Percentiles rank a stretch among this genome's conserved stretches.
These are phyloP conservation scores for Melampsora larici-populina DNA, from an alignment of 1,284 basidiomycete genomes.

Conservation along the genomic window DNA sequence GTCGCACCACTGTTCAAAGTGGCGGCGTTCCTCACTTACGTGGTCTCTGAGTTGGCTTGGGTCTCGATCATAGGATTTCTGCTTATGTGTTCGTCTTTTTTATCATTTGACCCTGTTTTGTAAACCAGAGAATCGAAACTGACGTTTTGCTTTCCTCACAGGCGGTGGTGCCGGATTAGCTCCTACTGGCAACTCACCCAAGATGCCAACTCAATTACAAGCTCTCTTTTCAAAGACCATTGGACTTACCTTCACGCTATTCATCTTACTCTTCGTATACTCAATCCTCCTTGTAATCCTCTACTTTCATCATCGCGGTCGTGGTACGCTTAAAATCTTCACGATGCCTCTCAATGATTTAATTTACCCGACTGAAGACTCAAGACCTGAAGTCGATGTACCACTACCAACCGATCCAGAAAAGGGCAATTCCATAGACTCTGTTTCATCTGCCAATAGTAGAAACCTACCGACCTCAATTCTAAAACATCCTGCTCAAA, in stretches of 20 bases:
- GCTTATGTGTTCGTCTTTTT: neutral
- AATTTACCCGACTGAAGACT: neutral
- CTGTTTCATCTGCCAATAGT: neutral
- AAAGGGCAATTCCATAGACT: neutral
- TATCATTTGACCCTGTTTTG: neutral
- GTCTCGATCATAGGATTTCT: neutral
- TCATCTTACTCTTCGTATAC: neutral
- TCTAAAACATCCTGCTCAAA: neutral
- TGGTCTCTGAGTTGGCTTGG: neutral
- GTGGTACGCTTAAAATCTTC: neutral
- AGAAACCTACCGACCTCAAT: neutral
- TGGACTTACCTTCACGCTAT: neutral
- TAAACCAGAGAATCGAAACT: neutral
- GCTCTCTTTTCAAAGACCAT: neutral
- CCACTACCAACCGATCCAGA: neutral
- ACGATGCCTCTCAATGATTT: neutral
- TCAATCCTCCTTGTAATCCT: neutral
- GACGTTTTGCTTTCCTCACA: neutral
- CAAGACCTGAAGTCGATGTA: neutral
- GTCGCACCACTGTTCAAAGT: neutral
- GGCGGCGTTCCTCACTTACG: neutral
- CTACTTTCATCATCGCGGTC: neutral
- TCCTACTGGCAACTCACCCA: neutral
- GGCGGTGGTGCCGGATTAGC: constrained; percentile 7
- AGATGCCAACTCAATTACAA: neutral